These are phyloP conservation scores for Kodamaea arcana DNA, from an alignment of 1,139 yeast genomes.

Conservation along the genomic window DNA sequence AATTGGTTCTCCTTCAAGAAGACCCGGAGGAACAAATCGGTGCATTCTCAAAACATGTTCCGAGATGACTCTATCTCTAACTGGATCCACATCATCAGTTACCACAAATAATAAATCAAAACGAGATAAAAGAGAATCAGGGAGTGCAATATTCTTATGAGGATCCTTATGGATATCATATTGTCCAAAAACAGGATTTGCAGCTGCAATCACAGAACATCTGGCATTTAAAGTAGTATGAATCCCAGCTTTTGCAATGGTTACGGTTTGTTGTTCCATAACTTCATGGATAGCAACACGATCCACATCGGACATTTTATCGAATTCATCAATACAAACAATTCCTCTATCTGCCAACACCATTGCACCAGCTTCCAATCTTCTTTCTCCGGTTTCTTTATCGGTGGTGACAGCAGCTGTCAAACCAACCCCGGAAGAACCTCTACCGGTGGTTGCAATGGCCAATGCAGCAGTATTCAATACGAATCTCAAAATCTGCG, in stretches of 20 bases:
- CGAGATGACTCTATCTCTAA: slow-evolving; percentile 79
- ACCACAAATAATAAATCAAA: slow-evolving; percentile 93
- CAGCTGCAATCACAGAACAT: slow-evolving; percentile 97
- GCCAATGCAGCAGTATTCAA: slow-evolving; percentile 93
- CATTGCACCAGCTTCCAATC: slow-evolving; percentile 99
- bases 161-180: slow-evolving; percentile 96
- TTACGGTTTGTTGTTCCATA: slow-evolving; percentile 98
- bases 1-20: slow-evolving; percentile 90
- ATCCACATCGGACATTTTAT: slow-evolving; percentile 95
- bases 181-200: slow-evolving; percentile 96
- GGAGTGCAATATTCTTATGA: slow-evolving; percentile 92
- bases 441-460: slow-evolving; percentile 98
- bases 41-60: slow-evolving; percentile 96
- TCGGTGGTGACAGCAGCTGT: slow-evolving; percentile 98
- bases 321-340: slow-evolving; percentile 98
- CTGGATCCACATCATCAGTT: slow-evolving; percentile 88
- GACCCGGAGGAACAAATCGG: slow-evolving; percentile 83
- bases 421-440: slow-evolving; percentile 98
- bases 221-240: slow-evolving; percentile 96
- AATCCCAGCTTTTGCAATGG: slow-evolving; percentile 97
- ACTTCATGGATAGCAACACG: slow-evolving; percentile 99
- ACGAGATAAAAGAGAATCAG: slow-evolving; percentile 95
- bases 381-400: slow-evolving; percentile 93
- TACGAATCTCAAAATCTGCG: slow-evolving; percentile 91
- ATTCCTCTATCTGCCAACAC: slow-evolving; percentile 96